These are phyloP conservation scores for Claviceps fusiformis DNA, from an alignment of 2,329 filamentous ascomycete species.

Conservation along the genomic window DNA sequence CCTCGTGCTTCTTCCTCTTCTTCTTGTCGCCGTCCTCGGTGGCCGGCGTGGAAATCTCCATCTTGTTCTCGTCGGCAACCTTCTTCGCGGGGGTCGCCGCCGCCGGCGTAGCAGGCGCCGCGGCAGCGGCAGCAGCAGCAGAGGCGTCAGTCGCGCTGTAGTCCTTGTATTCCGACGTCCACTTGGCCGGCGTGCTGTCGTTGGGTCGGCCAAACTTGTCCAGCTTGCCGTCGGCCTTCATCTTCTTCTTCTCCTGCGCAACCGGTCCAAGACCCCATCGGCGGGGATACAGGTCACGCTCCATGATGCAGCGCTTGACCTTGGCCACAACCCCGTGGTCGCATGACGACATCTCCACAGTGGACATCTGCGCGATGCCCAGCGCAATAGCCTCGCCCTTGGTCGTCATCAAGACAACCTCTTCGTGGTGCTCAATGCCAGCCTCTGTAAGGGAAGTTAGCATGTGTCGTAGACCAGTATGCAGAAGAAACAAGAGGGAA, in stretches of 20 bases:
- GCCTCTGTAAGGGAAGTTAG: constrained; percentile 43
- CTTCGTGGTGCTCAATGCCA: constrained; percentile 86
- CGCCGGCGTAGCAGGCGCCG: constrained; percentile 17
- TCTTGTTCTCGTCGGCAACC: constrained; percentile 23
- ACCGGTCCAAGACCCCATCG: constrained; percentile 93
- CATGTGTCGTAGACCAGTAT: constrained; percentile 5
- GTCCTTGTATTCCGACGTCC: constrained; percentile 88
- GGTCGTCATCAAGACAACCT: constrained; percentile 95
- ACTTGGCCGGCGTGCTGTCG: constrained; percentile 84
- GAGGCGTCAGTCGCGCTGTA: constrained; percentile 47
- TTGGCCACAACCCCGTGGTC: constrained; percentile 97
- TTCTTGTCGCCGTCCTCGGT: constrained; percentile 45
- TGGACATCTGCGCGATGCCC: constrained; percentile 95
- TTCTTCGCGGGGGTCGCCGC: constrained; percentile 13
- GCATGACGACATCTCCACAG: constrained; percentile 90
- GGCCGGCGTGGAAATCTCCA: constrained; percentile 21
- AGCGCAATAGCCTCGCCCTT: constrained; percentile 98
- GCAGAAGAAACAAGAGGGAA: no score
- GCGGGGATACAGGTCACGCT: constrained; percentile 92
- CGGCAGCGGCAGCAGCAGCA: constrained; percentile 26
- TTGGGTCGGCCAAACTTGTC: constrained; percentile 95
- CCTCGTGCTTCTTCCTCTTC: constrained; percentile 71
- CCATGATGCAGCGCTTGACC: constrained; percentile 99
- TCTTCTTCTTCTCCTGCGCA: constrained; percentile 97
- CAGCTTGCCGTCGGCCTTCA: constrained; percentile 94